Evolutionary conservation across 1,284 basidiomycete species (phyloP), one percentile per base, ranked within the genome.

Genomic region (Cutaneotrichosporon cyanovorans): DNA sequence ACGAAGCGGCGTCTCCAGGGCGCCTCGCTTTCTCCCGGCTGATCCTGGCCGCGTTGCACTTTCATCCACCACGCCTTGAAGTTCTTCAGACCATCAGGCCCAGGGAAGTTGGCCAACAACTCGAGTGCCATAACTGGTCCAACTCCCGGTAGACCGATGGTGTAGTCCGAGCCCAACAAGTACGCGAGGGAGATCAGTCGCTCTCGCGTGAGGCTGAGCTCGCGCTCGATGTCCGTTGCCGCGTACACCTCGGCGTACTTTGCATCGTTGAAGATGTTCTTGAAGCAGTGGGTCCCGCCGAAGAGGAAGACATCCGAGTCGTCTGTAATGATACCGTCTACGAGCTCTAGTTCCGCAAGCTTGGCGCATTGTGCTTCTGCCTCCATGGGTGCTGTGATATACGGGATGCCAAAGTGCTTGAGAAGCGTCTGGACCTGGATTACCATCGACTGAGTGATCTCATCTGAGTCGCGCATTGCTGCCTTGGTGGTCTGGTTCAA

Each of bases 231-330:
- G 66, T 99, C 95, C 1, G 80, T 73, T 6, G 83, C 74, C 30
- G 95, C 74, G 74, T 95, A 98, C 64, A 90, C 92, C 70, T 98
- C 93, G 48, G 97, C 93, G 9, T 89, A 95, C 76, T 96, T 97
- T 50, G 87, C 87, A 73, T 97, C 90, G 71, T 97, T 97, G 76
- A 99, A 99, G 85, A 99, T 95, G 70, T 99, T 96, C 73, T 95
- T 95, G 78, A 87, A 96, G 36, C 98, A 88, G 22, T 89, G 82
- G 50, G 79, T 75, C 15, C 87, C 93, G 25, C 95, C 93, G 59
- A 99, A 99, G 37, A 98, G 81, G 71, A 99, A 99, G 30, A 98
- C 91, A 63, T 99, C 95, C 15, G 90, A 95, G 71, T 99, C 95
- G 70, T 99, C 95, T 0, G 95, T 99, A 68, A 99, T 98, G 56